These are phyloP conservation scores for Syncephalastrum monosporum DNA, from an alignment of 371 early-diverging fungal species.

Conservation along the genomic window DNA sequence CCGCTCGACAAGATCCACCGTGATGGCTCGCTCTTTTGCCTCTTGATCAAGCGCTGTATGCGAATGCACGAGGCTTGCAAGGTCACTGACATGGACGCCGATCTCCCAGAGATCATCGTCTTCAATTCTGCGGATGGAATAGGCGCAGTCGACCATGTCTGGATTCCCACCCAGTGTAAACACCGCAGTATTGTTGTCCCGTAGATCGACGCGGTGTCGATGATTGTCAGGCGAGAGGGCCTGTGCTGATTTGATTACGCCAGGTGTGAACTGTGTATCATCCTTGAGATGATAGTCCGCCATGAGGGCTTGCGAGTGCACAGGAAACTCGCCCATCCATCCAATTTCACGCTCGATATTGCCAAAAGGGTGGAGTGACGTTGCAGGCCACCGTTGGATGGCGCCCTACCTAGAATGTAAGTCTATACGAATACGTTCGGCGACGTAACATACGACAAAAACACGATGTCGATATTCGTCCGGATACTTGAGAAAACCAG, in stretches of 20 bases:
- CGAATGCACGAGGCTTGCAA: constrained; percentile 73
- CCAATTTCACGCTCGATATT: constrained; percentile 40
- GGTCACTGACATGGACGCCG: constrained; percentile 92
- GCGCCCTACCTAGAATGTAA: constrained; percentile 19
- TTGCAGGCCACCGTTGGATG: constrained; percentile 40
- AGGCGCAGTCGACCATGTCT: constrained; percentile 20
- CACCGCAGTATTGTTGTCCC: not conserved
- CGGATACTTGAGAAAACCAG: constrained; percentile 30
- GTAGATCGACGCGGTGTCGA: constrained; percentile 18
- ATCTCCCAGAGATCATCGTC: constrained; percentile 51
- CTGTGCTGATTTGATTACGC: constrained; percentile 12
- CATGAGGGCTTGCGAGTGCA: constrained; percentile 32
- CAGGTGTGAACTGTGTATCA: constrained; percentile 22
- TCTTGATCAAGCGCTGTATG: constrained; percentile 75
- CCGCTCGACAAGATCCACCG: constrained; percentile 75
- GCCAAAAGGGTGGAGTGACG: constrained; percentile 45
- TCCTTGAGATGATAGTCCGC: constrained; percentile 42
- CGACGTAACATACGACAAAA: constrained; percentile 25
- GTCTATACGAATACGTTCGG: not conserved
- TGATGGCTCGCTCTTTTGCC: constrained; percentile 73
- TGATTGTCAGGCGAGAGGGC: constrained; percentile 8
- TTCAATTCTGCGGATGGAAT: constrained; percentile 20
- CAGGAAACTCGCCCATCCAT: constrained; percentile 35
- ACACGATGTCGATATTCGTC: constrained; percentile 38
- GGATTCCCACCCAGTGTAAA: constrained; percentile 16